Base-by-base conservation (phyloP, 805 yeast genomes). In the Tetrapisispora namnaoensis region DNA sequence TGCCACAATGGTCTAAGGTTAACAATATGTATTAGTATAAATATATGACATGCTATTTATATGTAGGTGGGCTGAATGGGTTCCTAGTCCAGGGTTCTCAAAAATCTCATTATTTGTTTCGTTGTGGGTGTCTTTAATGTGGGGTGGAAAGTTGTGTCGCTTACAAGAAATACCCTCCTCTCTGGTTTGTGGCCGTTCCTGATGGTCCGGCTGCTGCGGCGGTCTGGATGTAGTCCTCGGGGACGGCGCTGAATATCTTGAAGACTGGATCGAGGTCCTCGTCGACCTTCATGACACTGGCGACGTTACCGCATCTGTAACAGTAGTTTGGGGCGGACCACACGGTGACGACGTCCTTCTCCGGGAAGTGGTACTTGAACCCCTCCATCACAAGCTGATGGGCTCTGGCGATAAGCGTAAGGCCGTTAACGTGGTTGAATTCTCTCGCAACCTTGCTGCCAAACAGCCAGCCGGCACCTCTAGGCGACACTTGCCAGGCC, bases 371-470 rank as follows among this genome's bases (percentile, higher is more conserved):
- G 65, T 90, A 93, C 57, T 91, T 79, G 75, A 88, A 91, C 1
- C 99, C 99, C 65, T 91, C 99, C 96, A 93, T 95, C 20, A 93
- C 98, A 66, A 91, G 78, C 69, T 91, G 99, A 70, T 91, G 99
- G 0, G 98, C 98, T 59, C 99, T 77, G 11, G 99, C 97, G 50
- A 91, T 89, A 56, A 91, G 72, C 55, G 79, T 80, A 52, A 93
- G 72, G 55, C 89, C 89, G 65, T 93, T 91, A 48, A 91, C 95
- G 67, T 93, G 95, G 69, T 91, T 93, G 70, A 93, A 93, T 67
- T 93, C 98, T 50, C 96, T 72, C 17, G 96, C 93, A 22, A 93
- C 97, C 65, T 85, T 84, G 42, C 89, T 79, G 22, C 99, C 99
- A 66, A 91, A 91, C 47, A 91, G 70, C 98, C 98, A 91, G 13